Evolutionary conservation across 306 rosid genomes (phyloP).

Genomic region (Lupinus albus): DNA sequence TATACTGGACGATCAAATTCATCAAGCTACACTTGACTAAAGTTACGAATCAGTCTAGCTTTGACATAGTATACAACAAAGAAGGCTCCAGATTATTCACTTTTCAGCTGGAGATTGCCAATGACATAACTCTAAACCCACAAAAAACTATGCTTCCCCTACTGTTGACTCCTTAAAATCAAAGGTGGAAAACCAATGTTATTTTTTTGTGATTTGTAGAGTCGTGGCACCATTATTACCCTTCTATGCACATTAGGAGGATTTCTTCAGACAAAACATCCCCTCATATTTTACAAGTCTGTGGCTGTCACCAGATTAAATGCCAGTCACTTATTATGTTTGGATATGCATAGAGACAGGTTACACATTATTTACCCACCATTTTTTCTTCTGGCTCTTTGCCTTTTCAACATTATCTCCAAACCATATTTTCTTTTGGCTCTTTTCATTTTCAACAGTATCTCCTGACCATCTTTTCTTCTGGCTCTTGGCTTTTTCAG

Average conservation of each 20-base stretch:
- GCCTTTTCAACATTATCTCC: constrained; percentile 49
- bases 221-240: constrained; percentile 32
- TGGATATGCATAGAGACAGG: constrained; percentile 31
- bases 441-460: too few species aligned
- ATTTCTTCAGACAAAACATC: constrained; percentile 38
- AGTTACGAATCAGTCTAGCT: constrained; percentile 40
- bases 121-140: too few species aligned
- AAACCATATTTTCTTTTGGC: constrained; percentile 50
- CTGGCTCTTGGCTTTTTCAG: constrained; percentile 59
- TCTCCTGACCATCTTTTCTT: too few species aligned
- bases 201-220: constrained; percentile 43
- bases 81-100: constrained; percentile 28
- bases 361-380: constrained; percentile 40
- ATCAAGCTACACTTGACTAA: constrained; percentile 25
- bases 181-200: constrained; percentile 47
- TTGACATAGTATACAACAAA: constrained; percentile 40
- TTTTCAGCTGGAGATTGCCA: constrained; percentile 38
- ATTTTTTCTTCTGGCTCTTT: constrained; percentile 48
- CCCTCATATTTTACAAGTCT: constrained; percentile 18
- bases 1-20: constrained; percentile 39
- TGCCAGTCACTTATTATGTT: constrained; percentile 38
- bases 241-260: constrained; percentile 36
- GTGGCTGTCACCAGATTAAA: constrained; percentile 28
- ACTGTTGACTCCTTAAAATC: constrained; percentile 42
- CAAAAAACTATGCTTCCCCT: too few species aligned